Evolutionary conservation across 2,329 filamentous ascomycete species (phyloP), one percentile per base, ranked within the genome.

Genomic region (Cercospora beticola): DNA sequence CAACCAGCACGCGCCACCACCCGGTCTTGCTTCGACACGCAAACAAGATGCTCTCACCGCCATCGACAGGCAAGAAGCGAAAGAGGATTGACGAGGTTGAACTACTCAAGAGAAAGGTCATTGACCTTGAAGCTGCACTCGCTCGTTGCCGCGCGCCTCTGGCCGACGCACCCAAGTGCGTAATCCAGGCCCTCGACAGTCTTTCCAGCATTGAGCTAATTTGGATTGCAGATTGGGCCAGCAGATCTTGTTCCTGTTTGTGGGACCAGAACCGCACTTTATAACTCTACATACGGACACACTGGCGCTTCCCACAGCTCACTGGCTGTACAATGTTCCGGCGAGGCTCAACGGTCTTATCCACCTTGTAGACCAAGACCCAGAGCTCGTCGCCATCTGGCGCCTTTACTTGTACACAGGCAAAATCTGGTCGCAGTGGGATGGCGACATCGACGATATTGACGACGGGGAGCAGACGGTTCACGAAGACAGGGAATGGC

Each of bases 371-470:
- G 61, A 68, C 7, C 58, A 69, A 21, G 58, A 67, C 23, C 21
- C 64, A 0, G 68, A 70, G 9, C 70, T 70, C 1, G 71, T 76
- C 54, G 46, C 62, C 7, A 31, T 76, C 8, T 77, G 75, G 59
- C 59, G 71, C 5, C 46, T 69, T 7, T 76, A 70, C 64, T 67
- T 77, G 1, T 76, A 77, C 65, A 71, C 68, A 5, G 68, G 67
- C 40, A 67, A 68, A 16, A 33, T 74, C 12, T 70, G 58, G 52
- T 68, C 65, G 9, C 62, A 43, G 10, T 49, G 66, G n/a, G 60
- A 67, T 3, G 58, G 28, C 2, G 69, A 75, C 49, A 40, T 54
- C 6, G 64, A 66, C 30, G 49, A 49, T n/a, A n/a, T 18, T 5
- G 69, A 72, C 10, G 49, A 68, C 2, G 68, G 65, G 5, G 60